Evolutionary conservation across 2,329 filamentous ascomycete species (phyloP), one percentile per base, ranked within the genome.

Genomic region (Aspergillus candidus): DNA sequence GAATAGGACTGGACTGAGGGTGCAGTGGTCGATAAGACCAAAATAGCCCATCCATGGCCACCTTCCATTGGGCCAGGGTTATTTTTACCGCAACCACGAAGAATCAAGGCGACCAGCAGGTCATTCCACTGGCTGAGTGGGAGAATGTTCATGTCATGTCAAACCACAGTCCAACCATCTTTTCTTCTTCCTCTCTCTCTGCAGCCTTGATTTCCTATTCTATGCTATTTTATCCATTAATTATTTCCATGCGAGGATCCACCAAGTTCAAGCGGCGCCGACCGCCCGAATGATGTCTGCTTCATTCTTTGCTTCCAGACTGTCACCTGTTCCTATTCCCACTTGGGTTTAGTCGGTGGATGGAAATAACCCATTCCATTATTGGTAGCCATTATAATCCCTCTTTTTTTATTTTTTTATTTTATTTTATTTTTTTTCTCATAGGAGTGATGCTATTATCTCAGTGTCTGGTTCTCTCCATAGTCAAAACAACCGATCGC

Each of bases 261-360:
- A 54, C 53, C 44, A 15, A 35, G 40, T 50, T 44, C 41, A 42
- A 50, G 48, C 52, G 50, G 52, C 50, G 49, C 53, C 51, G 46
- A 44, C 51, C 50, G 50, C 41, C 40, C 41, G 40, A 56, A 54
- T 41, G 43, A 43, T 44, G 49, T 44, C 43, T 46, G 46, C 49
- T 49, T 40, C 38, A 41, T 45, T 38, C 32, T 41, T 39, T 35
- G 32, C 43, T 47, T 48, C 40, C 37, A 43, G 36, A 33, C 45
- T 43, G 30, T 43, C 48, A 27, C 29, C n/a, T 34, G 36, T 42
- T 36, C 34, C 43, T 44, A 49, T 36, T 36, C 35, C 32, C 29
- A 34, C 33, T 49, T 47, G 41, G 49, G 43, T 32, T 15, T 36
- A 11, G 35, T 18, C 13, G 38, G n/a, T 11, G 22, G 11, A 11